Evolutionary conservation across 345 rosid species (phyloP).

Genomic region (Eucalyptus cladocalyx): DNA sequence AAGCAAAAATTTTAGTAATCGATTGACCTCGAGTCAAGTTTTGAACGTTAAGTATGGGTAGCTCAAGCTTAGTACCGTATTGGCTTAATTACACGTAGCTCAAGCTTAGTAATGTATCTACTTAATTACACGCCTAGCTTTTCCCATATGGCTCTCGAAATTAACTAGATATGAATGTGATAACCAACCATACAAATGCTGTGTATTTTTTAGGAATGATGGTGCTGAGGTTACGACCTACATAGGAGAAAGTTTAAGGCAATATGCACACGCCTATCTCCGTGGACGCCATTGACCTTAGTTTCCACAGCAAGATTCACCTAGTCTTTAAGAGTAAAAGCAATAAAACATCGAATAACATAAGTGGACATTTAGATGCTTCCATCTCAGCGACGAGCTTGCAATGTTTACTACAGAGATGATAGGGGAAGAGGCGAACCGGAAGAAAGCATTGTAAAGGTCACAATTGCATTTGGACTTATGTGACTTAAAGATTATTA

Average conservation of each 20-base stretch:
- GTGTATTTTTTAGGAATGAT: background rate
- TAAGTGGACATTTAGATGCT: background rate
- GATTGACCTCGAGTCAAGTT: background rate
- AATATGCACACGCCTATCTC: background rate
- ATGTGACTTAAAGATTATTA: background rate
- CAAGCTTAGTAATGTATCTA: background rate
- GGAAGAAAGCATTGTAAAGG: background rate
- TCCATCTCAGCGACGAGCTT: background rate
- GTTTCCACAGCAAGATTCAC: background rate
- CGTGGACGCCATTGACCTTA: background rate
- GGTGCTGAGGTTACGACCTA: background rate
- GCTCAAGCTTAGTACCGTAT: background rate
- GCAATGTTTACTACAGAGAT: background rate
- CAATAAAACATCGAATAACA: background rate
- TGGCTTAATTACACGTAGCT: background rate
- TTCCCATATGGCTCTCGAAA: background rate
- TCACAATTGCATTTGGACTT: background rate
- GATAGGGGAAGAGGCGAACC: fast-evolving
- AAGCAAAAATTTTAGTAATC: background rate
- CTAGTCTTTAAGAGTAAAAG: background rate
- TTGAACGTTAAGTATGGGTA: background rate
- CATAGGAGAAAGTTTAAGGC: background rate
- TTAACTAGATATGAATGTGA: background rate
- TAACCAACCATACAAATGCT: background rate
- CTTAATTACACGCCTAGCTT: background rate